Conservation (phyloP, 2,329 filamentous ascomycete species). For the Coniochaeta prunicola region DNA sequence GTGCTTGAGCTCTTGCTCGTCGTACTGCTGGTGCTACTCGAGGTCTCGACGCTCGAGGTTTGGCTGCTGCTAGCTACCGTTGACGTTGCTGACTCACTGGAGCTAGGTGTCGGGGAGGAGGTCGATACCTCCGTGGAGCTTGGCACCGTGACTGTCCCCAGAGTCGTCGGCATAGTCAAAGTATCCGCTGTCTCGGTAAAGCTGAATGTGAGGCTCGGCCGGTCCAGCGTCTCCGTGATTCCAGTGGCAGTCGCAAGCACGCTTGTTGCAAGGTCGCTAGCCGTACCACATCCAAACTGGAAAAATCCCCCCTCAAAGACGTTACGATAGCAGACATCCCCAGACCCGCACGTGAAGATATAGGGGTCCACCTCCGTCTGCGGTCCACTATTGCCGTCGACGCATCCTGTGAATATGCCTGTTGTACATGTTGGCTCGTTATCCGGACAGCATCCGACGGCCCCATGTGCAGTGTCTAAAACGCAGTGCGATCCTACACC, state of each 20-base stretch:
- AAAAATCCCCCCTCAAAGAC: slow-evolving; percentile 46
- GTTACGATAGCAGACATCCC: slow-evolving; percentile 48
- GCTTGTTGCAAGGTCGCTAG: slow-evolving; percentile 37
- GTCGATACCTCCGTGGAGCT: background rate
- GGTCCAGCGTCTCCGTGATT: slow-evolving; percentile 22
- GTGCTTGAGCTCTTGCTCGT: slow-evolving; percentile 4
- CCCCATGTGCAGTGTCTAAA: slow-evolving; percentile 38
- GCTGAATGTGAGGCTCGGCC: slow-evolving; percentile 31
- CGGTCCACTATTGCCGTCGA: slow-evolving; percentile 41
- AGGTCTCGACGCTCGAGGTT: slow-evolving; percentile 7
- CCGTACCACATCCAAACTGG: slow-evolving; percentile 50
- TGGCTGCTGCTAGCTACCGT: slow-evolving; percentile 4
- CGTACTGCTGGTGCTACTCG: background rate
- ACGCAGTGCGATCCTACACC: slow-evolving; percentile 52
- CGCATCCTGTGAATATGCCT: slow-evolving; percentile 51
- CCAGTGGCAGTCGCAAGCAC: slow-evolving; percentile 41
- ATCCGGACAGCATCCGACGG: slow-evolving; percentile 52
- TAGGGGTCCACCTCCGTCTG: slow-evolving; percentile 48
- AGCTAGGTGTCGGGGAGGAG: background rate
- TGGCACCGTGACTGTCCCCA: slow-evolving; percentile 19
- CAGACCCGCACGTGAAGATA: slow-evolving; percentile 45
- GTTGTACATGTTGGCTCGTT: slow-evolving; percentile 38
- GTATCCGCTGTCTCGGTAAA: slow-evolving; percentile 31
- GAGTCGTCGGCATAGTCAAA: slow-evolving; percentile 32
- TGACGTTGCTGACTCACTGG: slow-evolving; percentile 3